Percentiles rank a stretch among this genome's conserved stretches.
Conservation (phyloP, 1,284 basidiomycete genomes). For the Microstroma glucosiphilum region DNA sequence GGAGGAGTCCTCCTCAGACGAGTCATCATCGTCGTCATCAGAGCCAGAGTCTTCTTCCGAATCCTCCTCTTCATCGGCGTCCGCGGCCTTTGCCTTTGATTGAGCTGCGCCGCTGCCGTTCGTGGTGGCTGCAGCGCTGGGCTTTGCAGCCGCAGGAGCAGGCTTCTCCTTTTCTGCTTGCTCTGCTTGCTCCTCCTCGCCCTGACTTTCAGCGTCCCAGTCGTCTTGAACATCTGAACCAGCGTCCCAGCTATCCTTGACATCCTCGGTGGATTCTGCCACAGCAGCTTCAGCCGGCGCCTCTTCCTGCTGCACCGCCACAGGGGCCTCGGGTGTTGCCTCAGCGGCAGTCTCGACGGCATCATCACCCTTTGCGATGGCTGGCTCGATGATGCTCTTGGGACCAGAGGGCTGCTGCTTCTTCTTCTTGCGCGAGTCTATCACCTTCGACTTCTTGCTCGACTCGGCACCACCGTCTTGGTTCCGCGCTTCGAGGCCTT, state of each 20-base stretch:
- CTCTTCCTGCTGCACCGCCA: conserved; percentile 39
- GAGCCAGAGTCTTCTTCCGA: conserved; percentile 53
- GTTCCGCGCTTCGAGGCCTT: conserved; percentile 59
- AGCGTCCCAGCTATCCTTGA: conserved; percentile 52
- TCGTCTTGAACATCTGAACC: conserved; percentile 63
- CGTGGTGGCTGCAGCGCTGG: conserved; percentile 13
- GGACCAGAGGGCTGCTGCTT: conserved; percentile 55
- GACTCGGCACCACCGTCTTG: conserved; percentile 53
- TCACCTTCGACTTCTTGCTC: conserved; percentile 60
- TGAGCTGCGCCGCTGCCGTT: conserved; percentile 8
- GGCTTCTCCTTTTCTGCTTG: conserved; percentile 19
- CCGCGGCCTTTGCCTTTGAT: conserved; percentile 13
- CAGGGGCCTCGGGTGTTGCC: conserved; percentile 10
- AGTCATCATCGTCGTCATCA: conserved; percentile 57
- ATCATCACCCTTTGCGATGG: conserved; percentile 11
- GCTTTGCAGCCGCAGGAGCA: conserved; percentile 23
- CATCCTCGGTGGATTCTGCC: conserved; percentile 44
- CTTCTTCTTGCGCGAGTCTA: conserved; percentile 79
- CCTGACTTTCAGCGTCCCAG: conserved; percentile 79
- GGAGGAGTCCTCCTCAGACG: conserved; percentile 55
- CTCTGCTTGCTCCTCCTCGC: conserved; percentile 45
- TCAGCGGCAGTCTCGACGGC: conserved; percentile 29
- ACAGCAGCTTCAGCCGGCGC: conserved; percentile 30
- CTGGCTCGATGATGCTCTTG: conserved; percentile 11
- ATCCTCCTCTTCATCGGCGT: conserved; percentile 52